These are phyloP conservation scores for Cinchona pubescens DNA, from an alignment of 257 asterid species.

Conservation along the genomic window DNA sequence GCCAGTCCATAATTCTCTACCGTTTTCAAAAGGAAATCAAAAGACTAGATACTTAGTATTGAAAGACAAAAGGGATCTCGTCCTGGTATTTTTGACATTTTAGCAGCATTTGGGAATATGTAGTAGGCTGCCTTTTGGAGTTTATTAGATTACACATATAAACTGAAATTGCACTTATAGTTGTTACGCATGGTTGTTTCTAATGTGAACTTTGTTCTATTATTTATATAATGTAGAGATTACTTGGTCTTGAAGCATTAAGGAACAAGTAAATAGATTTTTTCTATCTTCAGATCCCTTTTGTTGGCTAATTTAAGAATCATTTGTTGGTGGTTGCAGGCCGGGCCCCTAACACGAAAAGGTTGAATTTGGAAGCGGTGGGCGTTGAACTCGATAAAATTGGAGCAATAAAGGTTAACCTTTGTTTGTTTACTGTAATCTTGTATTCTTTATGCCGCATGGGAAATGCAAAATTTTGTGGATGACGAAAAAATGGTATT, in stretches of 20 bases:
- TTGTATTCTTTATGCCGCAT: constrained; percentile 9
- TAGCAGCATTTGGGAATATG: not conserved
- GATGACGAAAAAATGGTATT: not conserved
- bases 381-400: constrained; percentile 71
- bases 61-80: not conserved
- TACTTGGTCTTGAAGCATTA: not conserved
- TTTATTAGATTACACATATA: not conserved
- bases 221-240: not conserved
- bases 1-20: not conserved
- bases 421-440: constrained; percentile 13
- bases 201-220: not conserved
- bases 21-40: not conserved
- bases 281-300: not conserved
- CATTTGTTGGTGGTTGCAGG: constrained; percentile 43
- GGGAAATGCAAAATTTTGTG: not conserved
- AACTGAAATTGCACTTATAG: not conserved
- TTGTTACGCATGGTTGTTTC: not conserved
- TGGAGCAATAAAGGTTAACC: constrained; percentile 73
- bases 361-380: constrained; percentile 80
- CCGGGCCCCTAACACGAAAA: constrained; percentile 81
- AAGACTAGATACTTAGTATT: not conserved
- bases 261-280: not conserved
- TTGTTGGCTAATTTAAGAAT: not conserved
- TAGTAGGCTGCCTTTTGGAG: not conserved
- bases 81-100: not conserved